A percentile compares a stretch with the other conserved stretches of the same genome.
Evolutionary conservation across 108 stramenopile species (phyloP).

Genomic region (Cyclotella baltica): DNA sequence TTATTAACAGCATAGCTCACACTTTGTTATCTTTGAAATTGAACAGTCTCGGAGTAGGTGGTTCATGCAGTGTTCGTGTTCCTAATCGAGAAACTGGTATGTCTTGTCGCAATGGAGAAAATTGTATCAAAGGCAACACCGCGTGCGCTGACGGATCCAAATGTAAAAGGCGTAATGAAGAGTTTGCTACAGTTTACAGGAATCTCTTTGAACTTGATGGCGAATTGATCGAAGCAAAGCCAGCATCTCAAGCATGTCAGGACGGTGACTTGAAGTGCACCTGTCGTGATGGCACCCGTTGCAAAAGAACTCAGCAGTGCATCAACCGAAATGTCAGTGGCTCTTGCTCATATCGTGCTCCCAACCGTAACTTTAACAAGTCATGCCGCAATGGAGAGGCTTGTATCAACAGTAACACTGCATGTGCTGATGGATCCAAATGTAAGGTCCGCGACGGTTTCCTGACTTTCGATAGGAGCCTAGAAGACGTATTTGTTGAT

Average conservation of each 20-base stretch:
- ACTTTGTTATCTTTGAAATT: too few species aligned
- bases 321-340: neutral
- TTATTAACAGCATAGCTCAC: too few species aligned
- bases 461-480: too few species aligned
- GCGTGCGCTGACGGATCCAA: neutral
- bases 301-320: neutral
- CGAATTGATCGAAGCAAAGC: neutral
- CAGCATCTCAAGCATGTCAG: neutral
- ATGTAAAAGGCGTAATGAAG: neutral
- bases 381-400: neutral
- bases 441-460: neutral
- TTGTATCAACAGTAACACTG: neutral
- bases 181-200: neutral
- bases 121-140: neutral
- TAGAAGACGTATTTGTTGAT: too few species aligned
- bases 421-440: neutral
- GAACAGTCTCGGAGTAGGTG: neutral
- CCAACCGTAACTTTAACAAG: neutral
- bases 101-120: constrained; percentile 6
- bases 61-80: neutral
- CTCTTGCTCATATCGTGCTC: neutral
- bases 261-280: neutral
- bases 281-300: neutral
- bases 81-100: neutral
- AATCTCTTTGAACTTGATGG: neutral